phyloP scores from a whole-genome alignment of 495 filamentous ascomycete genomes.

The Elasticomyces elasticus region DNA sequence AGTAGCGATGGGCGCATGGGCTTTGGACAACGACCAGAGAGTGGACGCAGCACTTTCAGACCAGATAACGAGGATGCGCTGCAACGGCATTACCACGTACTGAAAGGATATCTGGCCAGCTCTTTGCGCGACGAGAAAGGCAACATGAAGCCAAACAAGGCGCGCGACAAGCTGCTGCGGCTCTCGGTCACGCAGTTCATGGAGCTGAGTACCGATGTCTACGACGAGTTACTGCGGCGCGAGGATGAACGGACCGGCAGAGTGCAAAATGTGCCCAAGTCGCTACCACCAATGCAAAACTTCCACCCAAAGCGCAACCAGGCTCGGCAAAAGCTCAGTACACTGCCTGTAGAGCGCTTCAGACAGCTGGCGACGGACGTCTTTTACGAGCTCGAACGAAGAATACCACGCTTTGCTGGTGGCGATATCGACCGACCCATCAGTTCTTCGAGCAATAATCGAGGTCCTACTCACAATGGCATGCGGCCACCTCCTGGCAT shows the following conservation, averaged over 20 bases:
- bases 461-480: slow-evolving; percentile 41
- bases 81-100: slow-evolving; percentile 67
- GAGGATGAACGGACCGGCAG: slow-evolving; percentile 50
- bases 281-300: slow-evolving; percentile 66
- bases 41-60: slow-evolving; percentile 37
- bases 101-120: slow-evolving; percentile 65
- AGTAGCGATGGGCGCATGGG: slow-evolving; percentile 16
- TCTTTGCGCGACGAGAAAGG: slow-evolving; percentile 64
- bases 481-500: slow-evolving; percentile 17
- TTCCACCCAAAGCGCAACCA: slow-evolving; percentile 98
- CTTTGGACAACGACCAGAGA: slow-evolving; percentile 20
- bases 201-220: slow-evolving; percentile 94
- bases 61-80: slow-evolving; percentile 50
- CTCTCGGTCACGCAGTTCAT: slow-evolving; percentile 88
- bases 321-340: slow-evolving; percentile 84
- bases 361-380: slow-evolving; percentile 90
- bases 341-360: slow-evolving; percentile 72
- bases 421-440: slow-evolving; percentile 55
- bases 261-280: slow-evolving; percentile 52
- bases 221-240: slow-evolving; percentile 83
- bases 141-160: slow-evolving; percentile 68
- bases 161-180: slow-evolving; percentile 83
- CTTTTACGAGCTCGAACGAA: slow-evolving; percentile 82
- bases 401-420: slow-evolving; percentile 71
- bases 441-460: slow-evolving; percentile 51